Evolutionary conservation across 1,284 basidiomycete genomes (phyloP).

Genomic region (Melampsora americana): DNA sequence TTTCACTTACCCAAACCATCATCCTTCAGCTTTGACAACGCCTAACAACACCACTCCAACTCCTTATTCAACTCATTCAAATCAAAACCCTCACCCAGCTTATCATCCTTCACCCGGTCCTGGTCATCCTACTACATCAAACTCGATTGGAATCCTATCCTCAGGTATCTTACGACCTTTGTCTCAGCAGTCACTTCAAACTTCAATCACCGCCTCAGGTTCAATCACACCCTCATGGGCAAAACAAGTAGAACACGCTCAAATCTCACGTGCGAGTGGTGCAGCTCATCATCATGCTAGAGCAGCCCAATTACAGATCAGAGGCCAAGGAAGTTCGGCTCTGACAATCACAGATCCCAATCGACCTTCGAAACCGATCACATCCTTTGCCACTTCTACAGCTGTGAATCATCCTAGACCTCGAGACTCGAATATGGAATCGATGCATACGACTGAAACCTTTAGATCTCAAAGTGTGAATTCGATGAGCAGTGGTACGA

Average conservation of each 20-base stretch:
- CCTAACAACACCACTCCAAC: no score
- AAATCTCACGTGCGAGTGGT: slow-evolving; percentile 71
- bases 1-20: not conserved
- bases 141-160: slow-evolving; percentile 46
- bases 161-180: not conserved
- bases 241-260: slow-evolving; percentile 43
- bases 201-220: slow-evolving; percentile 21
- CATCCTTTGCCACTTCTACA: slow-evolving; percentile 8
- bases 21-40: not conserved
- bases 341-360: slow-evolving; percentile 80
- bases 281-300: slow-evolving; percentile 75
- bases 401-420: not conserved
- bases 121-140: slow-evolving; percentile 29
- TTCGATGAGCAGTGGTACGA: no score
- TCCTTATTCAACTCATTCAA: not conserved
- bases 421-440: not conserved
- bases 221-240: slow-evolving; percentile 38
- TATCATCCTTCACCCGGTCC: slow-evolving; percentile 3
- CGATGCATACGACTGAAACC: slow-evolving; percentile 32
- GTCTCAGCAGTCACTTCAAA: slow-evolving; percentile 20
- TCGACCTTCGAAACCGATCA: slow-evolving; percentile 46
- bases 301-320: slow-evolving; percentile 72
- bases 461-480: slow-evolving; percentile 28
- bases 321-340: slow-evolving; percentile 70
- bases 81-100: not conserved